Conservation (phyloP, 2,329 filamentous ascomycete genomes). For the Cladophialophora yegresii region DNA sequence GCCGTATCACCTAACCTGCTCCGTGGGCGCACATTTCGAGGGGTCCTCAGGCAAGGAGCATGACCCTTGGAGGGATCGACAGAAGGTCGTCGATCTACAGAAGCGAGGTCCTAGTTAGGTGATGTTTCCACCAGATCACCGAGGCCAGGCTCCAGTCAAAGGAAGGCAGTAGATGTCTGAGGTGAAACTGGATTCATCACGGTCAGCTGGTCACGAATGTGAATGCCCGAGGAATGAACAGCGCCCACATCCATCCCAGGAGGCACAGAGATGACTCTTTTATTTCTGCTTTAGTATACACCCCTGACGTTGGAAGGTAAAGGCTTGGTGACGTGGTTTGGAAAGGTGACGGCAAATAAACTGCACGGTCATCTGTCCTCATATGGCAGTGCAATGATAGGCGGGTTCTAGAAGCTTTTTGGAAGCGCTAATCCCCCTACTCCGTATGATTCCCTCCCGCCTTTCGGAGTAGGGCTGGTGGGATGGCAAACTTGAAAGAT, state of each 20-base stretch:
- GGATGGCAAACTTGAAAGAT: not conserved
- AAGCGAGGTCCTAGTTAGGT: constrained; percentile 15
- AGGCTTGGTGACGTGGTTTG: not conserved
- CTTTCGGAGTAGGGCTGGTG: not conserved
- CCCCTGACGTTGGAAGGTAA: not conserved
- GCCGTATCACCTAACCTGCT: not conserved
- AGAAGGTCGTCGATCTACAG: constrained; percentile 18
- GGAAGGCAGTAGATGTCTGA: not conserved
- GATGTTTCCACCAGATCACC: constrained; percentile 4
- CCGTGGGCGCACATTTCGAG: not conserved
- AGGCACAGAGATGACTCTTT: not conserved
- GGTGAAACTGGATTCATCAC: not conserved
- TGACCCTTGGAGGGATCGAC: constrained; percentile 5
- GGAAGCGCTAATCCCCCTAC: constrained; percentile 17
- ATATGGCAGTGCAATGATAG: constrained; percentile 4
- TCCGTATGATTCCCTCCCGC: constrained; percentile 2
- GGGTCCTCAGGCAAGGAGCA: not conserved
- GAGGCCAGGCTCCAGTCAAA: not conserved
- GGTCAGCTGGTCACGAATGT: constrained; percentile 8
- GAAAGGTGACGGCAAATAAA: not conserved
- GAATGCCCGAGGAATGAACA: not conserved
- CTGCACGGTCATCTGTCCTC: not conserved
- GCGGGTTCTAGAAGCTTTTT: constrained; percentile 29
- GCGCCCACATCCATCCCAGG: not conserved
- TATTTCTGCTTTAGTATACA: not conserved